Evolutionary conservation across 2,329 filamentous ascomycete genomes (phyloP), one percentile per base, ranked within the genome.

Genomic region (Cryphonectria nitschkei): DNA sequence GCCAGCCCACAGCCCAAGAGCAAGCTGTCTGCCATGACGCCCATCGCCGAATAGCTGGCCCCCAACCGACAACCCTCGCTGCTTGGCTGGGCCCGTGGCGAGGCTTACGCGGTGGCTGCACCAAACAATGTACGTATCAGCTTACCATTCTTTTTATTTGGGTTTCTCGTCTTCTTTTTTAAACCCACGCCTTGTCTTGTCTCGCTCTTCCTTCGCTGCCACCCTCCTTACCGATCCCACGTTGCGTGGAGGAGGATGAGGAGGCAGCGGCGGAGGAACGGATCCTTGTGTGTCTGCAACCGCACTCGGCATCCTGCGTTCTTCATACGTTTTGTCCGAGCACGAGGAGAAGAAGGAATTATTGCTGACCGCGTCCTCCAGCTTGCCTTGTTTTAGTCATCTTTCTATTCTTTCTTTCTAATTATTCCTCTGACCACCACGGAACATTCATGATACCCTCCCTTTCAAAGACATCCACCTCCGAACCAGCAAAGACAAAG

Each of bases 21-120:
- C 76, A 86, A 85, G 81, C 78, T 81, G 68, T 79, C 78, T 71
- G 79, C 81, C 76, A 88, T 90, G 82, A 82, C 86, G 67, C 84
- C 87, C 72, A 89, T 89, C 77, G 77, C 82, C 75, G 88, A 90
- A 80, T 80, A 79, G 78, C 37, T 39, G 37, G 37, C 37, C 83
- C 72, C 34, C 50, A 60, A 16, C 16, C 34, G 22, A n/a, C 32
- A 29, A n/a, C 32, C 41, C 46, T 68, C 62, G 64, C 70, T 65
- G 56, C 64, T 54, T 26, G 26, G 58, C 68, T 26, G 39, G 22
- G 19, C 50, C 52, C 52, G 68, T 63, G 65, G 65, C 70, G 60
- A 66, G 68, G 68, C 54, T 58, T 58, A 60, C 68, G 65, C 68
- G 43, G 52, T 29, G 14, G 39, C 61, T 61, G 22, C 68, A 52